Base-by-base conservation (phyloP, 23 red algal genomes). In the Gracilaria gracilis region DNA sequence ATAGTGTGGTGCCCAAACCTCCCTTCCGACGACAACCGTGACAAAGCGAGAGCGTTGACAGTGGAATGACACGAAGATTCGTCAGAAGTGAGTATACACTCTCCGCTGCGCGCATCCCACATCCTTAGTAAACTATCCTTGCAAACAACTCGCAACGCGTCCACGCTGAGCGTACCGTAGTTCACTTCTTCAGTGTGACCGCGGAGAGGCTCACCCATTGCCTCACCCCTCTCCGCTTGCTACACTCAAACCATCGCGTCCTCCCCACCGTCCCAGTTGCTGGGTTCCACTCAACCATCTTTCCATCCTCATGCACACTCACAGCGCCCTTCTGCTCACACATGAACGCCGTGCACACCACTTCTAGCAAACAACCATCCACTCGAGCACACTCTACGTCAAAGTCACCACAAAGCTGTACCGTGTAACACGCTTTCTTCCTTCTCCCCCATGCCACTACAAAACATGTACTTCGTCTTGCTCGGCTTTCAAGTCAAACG, bases 21-120 rank as follows among this genome's bases (percentile, higher is more conserved):
- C 59, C 44, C 5, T 48, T 64, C 59, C 59, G 59, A 64, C 59
- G 21, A 64, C 28, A 17, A 64, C 59, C 59, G 21, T 4, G 4
- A 64, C 4, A 64, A 20, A 64, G 5, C 17, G 17, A 64, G 59
- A 64, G 59, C 59, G 8, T 20, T 31, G 28, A 64, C 44, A 20
- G 59, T 64, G 59, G 59, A 64, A 20, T 27, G 17, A 6, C 59
- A 64, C 59, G 59, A 64, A 64, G 59, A 6, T n/a, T 64, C 59
- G 59, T 64, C 59, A 4, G 59, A 64, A 6, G 59, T 64, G 59
- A 64, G 59, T 17, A 64, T 17, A 64, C 59, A 64, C 59, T 64
- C 21, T 31, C 59, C 59, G 59, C 59, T 64, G 59, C 28, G 59
- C 59, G 28, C 7, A 64, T 64, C 59, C 59, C 59, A 64, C 28